Evolutionary conservation across 2,329 filamentous ascomycete genomes (phyloP).

Genomic region (Aspergillus clavatus): DNA sequence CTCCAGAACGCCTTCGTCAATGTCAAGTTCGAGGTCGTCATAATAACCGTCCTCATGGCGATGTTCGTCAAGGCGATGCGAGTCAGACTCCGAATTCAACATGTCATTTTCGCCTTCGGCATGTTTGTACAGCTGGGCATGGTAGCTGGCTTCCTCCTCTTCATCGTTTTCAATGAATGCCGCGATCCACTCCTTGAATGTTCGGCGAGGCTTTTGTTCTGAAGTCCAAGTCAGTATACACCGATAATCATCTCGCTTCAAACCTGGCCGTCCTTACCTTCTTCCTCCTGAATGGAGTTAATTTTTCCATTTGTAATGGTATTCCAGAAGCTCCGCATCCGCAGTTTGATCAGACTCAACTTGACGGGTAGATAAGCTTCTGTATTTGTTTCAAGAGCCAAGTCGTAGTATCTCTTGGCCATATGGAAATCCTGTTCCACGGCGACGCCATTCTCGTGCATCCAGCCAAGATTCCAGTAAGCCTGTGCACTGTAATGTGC

Average conservation of each 20-base stretch:
- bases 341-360: slow-evolving; percentile 77
- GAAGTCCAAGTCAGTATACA: slow-evolving; percentile 24
- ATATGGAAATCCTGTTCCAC: slow-evolving; percentile 94
- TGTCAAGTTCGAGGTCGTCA: slow-evolving; percentile 57
- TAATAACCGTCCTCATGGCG: slow-evolving; percentile 49
- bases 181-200: slow-evolving; percentile 77
- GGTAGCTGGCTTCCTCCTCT: slow-evolving; percentile 60
- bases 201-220: slow-evolving; percentile 70
- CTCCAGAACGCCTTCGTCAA: slow-evolving; percentile 77
- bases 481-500: slow-evolving; percentile 90
- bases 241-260: neutral
- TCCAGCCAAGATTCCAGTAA: slow-evolving; percentile 96
- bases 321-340: slow-evolving; percentile 88
- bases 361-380: slow-evolving; percentile 94
- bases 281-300: slow-evolving; percentile 87
- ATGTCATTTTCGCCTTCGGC: slow-evolving; percentile 33
- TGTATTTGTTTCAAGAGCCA: slow-evolving; percentile 82
- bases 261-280: slow-evolving; percentile 54
- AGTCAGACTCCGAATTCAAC: slow-evolving; percentile 21
- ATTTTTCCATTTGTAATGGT: slow-evolving; percentile 83
- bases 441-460: slow-evolving; percentile 95
- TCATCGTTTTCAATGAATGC: slow-evolving; percentile 74
- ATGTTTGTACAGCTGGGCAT: slow-evolving; percentile 48
- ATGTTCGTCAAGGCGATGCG: slow-evolving; percentile 25
- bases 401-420: slow-evolving; percentile 92